Conservation (phyloP, 73 alveolate species). For the Paramecium pentaurelia region DNA sequence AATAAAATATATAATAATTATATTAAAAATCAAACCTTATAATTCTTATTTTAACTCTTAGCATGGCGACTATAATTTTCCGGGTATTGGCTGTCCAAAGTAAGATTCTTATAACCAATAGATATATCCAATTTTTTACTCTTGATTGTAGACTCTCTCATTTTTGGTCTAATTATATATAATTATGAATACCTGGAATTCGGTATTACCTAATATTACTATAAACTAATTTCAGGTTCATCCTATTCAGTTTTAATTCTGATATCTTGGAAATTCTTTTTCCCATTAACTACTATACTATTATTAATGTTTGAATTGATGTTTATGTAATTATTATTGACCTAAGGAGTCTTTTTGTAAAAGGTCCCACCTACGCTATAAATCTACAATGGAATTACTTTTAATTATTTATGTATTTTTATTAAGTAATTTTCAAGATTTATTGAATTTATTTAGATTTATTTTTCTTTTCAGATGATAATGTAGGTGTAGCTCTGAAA, state of each 20-base stretch:
- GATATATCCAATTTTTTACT: constrained; percentile 5
- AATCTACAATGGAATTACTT: neutral
- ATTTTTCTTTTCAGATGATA: constrained; percentile 16
- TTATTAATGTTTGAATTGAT: constrained; percentile 23
- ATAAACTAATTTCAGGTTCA: constrained; percentile 25
- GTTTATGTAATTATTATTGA: neutral
- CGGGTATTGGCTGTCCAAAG: neutral
- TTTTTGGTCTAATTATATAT: neutral
- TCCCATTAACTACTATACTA: constrained; percentile 22
- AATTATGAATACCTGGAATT: neutral
- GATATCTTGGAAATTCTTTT: neutral
- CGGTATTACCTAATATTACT: neutral
- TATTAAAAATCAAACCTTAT: constrained; percentile 32
- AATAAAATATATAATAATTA: constrained; percentile 18
- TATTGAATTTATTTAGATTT: neutral
- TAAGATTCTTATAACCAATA: constrained; percentile 4
- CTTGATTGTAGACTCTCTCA: constrained; percentile 18
- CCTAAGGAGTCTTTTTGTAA: neutral
- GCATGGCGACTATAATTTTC: constrained; percentile 15
- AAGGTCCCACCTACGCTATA: neutral
- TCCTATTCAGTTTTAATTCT: constrained; percentile 34
- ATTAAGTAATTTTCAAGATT: constrained; percentile 26
- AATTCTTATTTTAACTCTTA: constrained; percentile 42
- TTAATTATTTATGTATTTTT: neutral
- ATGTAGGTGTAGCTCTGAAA: neutral